Conservation (phyloP, 345 rosid genomes). For the Cochlearia excelsa region DNA sequence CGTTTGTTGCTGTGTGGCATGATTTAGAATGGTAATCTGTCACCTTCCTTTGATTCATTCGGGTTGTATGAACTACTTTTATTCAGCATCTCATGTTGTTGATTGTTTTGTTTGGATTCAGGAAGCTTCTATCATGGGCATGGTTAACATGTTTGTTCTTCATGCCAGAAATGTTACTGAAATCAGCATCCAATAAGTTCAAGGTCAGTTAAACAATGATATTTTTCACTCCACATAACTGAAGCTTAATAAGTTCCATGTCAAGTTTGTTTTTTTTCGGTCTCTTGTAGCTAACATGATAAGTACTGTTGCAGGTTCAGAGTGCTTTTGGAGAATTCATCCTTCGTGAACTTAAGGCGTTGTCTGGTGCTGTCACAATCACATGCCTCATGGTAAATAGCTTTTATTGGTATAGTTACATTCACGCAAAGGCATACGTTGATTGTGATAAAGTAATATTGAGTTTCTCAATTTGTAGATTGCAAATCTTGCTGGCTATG, state of each 20-base stretch:
- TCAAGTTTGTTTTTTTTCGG: too few relatives aligned
- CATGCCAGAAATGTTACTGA: slow-evolving; percentile 82
- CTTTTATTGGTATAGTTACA: slow-evolving; percentile 5
- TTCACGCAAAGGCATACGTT: background rate
- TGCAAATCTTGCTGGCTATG: slow-evolving; percentile 92
- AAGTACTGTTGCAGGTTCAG: slow-evolving; percentile 47
- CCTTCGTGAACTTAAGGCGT: slow-evolving; percentile 67
- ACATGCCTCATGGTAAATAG: slow-evolving; percentile 84
- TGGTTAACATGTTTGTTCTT: slow-evolving; percentile 96
- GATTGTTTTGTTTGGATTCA: slow-evolving; percentile 38
- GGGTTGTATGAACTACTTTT: slow-evolving; percentile 2
- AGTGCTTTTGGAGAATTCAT: slow-evolving; percentile 54
- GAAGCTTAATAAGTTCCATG: background rate
- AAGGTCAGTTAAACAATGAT: slow-evolving; percentile 45
- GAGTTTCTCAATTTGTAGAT: slow-evolving; percentile 45
- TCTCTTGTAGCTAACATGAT: background rate
- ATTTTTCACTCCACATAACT: background rate
- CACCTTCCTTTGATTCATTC: slow-evolving; percentile 16
- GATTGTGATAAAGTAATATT: background rate
- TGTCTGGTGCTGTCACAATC: slow-evolving; percentile 80
- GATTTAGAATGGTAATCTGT: slow-evolving; percentile 81
- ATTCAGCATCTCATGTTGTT: slow-evolving; percentile 27
- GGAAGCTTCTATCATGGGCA: slow-evolving; percentile 99
- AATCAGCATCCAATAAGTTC: slow-evolving; percentile 60
- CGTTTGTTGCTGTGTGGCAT: slow-evolving; percentile 97